Percentiles rank a stretch among this genome's conserved stretches.
These are phyloP conservation scores for Nitzschia sp. DNA, from an alignment of 108 stramenopile species.

Conservation along the genomic window DNA sequence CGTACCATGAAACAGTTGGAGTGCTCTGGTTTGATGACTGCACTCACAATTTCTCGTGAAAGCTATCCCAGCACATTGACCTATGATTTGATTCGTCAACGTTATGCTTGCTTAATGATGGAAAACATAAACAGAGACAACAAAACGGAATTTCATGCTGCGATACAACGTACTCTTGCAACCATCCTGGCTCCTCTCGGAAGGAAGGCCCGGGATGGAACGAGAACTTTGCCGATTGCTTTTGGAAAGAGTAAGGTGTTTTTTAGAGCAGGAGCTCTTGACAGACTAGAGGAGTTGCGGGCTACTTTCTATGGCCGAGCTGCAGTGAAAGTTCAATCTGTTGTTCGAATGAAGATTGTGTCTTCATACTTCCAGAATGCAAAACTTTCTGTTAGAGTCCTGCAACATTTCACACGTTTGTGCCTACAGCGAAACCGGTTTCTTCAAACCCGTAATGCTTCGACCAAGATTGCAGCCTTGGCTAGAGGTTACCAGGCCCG, in stretches of 20 bases:
- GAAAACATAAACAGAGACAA: not conserved
- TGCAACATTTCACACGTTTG: not conserved
- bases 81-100: conserved; percentile 62
- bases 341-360: conserved; percentile 17
- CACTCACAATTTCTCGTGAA: conserved; percentile 82
- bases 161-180: conserved; percentile 37
- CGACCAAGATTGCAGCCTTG: too few species aligned
- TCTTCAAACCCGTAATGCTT: too few species aligned
- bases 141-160: conserved; percentile 27
- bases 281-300: conserved; percentile 64
- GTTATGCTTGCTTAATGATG: conserved; percentile 46
- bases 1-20: conserved; percentile 84
- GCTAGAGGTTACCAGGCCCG: too few species aligned
- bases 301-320: conserved; percentile 45
- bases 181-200: conserved; percentile 12
- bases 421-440: too few species aligned
- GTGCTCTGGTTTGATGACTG: conserved; percentile 93
- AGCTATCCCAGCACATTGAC: conserved; percentile 89
- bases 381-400: not conserved
- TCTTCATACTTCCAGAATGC: not conserved
- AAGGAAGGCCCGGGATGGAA: conserved; percentile 9
- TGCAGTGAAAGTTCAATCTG: conserved; percentile 52
- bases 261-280: conserved; percentile 79
- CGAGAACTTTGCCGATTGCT: conserved; percentile 47
- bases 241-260: conserved; percentile 87